Conservation (phyloP, 2,329 filamentous ascomycete species). For the Colletotrichum tanaceti region DNA sequence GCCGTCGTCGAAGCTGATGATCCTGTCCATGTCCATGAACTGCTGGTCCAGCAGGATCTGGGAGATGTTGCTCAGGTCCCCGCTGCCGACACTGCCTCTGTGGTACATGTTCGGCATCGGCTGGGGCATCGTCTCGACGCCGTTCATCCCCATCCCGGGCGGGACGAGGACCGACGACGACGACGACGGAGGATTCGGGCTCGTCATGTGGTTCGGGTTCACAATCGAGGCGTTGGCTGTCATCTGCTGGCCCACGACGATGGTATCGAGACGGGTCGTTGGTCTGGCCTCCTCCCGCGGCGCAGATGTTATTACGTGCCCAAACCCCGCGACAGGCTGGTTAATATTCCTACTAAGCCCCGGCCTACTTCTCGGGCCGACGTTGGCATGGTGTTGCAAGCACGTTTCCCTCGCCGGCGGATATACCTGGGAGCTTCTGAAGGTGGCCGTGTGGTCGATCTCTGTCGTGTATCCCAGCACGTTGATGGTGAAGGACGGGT, state of each 20-base stretch:
- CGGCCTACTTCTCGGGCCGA: constrained; percentile 38
- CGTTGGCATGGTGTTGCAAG: neutral
- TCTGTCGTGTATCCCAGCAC: constrained; percentile 42
- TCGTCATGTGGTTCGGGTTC: neutral
- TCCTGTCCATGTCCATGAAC: constrained; percentile 49
- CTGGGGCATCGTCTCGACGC: neutral
- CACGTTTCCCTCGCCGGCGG: too few species aligned
- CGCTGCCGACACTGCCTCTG: constrained; percentile 21
- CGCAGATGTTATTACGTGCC: neutral
- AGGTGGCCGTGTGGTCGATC: constrained; percentile 12
- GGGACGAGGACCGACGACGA: neutral
- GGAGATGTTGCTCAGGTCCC: constrained; percentile 48
- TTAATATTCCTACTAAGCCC: neutral
- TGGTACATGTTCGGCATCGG: constrained; percentile 14
- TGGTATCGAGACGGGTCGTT: neutral
- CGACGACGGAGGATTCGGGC: neutral
- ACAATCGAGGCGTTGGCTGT: neutral
- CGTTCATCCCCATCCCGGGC: constrained; percentile 6
- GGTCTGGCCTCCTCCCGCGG: neutral
- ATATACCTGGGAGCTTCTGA: too few species aligned
- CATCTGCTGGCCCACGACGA: constrained; percentile 7
- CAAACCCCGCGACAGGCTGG: neutral
- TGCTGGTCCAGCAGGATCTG: constrained; percentile 48
- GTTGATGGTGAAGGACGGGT: constrained; percentile 38
- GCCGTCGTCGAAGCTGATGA: constrained; percentile 52